Base-by-base conservation (phyloP, 805 yeast species). In the Wickerhamiella domercqiae region DNA sequence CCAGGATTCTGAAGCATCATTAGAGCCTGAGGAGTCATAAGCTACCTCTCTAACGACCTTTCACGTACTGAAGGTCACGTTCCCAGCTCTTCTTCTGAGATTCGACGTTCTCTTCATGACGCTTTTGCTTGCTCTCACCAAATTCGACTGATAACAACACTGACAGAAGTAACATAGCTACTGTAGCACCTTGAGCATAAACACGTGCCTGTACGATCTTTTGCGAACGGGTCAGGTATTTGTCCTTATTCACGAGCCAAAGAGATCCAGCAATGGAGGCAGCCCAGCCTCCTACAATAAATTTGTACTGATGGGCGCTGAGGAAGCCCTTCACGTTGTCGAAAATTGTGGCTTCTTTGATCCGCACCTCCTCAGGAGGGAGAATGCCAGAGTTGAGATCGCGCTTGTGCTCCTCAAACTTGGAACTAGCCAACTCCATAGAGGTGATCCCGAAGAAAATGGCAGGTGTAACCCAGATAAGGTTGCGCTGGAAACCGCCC, bases 191-290 rank as follows among this genome's bases (percentile, higher is more conserved):
- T 60, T 83, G 94, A 6, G 94, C 94, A 54, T 81, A 82, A 75
- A 82, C 82, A 71, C 94, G 77, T 22, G 93, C 93, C 57, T 78
- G 86, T 21, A 79, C 90, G 35, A 80, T 71, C 57, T 81, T 82
- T 62, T 82, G 94, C 3, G 87, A 60, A 45, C 66, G 67, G 36
- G 82, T 71, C 77, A 82, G 68, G 55, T 73, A 63, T 44, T 72
- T 74, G 55, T 82, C 94, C 47, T 69, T 71, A 62, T 79, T 75
- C 35, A 80, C 83, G 32, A 64, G 51, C 34, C 60, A 70, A 83
- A 90, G 82, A 3, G 93, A 77, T 2, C 84, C 93, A 47, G 67
- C 79, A 63, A 81, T 58, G 2, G 87, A 74, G 21, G 74, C 78
- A 2, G 82, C 86, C 94, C 94, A 81, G 14, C 79, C 70, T 37